Evolutionary conservation across 805 yeast species (phyloP), one percentile per base, ranked within the genome.

Genomic region (Kluyveromyces wickerhamii): DNA sequence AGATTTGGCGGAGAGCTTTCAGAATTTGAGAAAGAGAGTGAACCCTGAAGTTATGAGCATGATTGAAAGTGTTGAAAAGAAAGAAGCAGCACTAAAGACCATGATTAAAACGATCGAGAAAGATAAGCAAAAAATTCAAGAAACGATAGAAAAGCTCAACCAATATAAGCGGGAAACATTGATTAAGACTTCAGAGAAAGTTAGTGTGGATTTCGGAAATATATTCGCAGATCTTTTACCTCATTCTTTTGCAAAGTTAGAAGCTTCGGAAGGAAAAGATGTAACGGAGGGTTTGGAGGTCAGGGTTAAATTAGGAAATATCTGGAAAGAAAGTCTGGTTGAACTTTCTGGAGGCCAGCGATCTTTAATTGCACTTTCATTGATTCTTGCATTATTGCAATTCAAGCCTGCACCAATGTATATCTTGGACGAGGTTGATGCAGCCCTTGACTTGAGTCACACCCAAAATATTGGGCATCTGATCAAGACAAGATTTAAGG

Each of bases 351-450:
- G 99, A 37, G 99, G 99, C 13, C 99, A 92, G 59, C 64, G 97
- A 46, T 92, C 97, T 1, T 71, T 94, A 43, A 84, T 89, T 43
- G 98, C 98, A 0, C 64, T 92, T 37, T 84, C 97, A 3, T 66
- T 89, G 47, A 92, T 92, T 47, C 72, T 89, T 76, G 95, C 97
- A 0, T 66, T 92, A 41, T 65, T 92, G 32, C 95, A 87, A 57
- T 89, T 83, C 66, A 85, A 87, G 57, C 99, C 99, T 4, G 98
- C 99, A 1, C 98, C 98, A 6, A 84, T 92, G 95, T 92, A 92
- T 53, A 89, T 92, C 47, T 65, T 92, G 38, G 98, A 92, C 61
- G 98, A 92, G 62, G 96, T 92, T 24, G 98, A 92, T 63, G 98
- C 99, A 1, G 99, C 99, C 1, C 69, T 92, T 44, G 99, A 92